Percentiles rank a stretch among this genome's conserved stretches.
Evolutionary conservation across 805 yeast genomes (phyloP).

Genomic region (Myxozyma melibiosi): DNA sequence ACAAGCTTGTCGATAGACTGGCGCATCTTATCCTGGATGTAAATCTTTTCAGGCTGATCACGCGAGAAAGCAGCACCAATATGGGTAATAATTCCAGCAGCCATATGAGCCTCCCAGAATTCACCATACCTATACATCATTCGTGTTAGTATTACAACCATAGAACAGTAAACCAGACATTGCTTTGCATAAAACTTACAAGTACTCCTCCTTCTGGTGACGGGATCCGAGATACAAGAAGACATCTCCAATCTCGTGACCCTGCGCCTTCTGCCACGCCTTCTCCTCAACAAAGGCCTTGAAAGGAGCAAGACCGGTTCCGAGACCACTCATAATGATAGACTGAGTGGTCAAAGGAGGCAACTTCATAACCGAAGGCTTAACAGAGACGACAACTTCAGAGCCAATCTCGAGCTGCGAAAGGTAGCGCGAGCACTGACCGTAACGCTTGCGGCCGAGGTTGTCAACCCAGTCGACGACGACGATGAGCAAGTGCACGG

Average conservation of each 20-base stretch:
- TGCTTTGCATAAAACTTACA: constrained; percentile 45
- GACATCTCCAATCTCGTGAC: constrained; percentile 83
- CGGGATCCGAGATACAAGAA: constrained; percentile 90
- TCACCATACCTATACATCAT: constrained; percentile 65
- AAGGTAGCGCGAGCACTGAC: constrained; percentile 91
- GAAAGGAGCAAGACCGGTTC: constrained; percentile 98
- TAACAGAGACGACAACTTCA: constrained; percentile 89
- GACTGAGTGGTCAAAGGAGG: constrained; percentile 88
- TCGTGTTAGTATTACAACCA: background rate
- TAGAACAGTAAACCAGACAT: background rate
- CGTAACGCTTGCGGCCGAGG: constrained; percentile 81
- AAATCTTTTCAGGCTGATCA: constrained; percentile 92
- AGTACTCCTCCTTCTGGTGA: constrained; percentile 91
- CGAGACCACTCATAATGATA: constrained; percentile 93
- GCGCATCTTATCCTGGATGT: constrained; percentile 91
- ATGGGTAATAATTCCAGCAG: constrained; percentile 88
- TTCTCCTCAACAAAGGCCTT: constrained; percentile 96
- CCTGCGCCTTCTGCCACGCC: constrained; percentile 88
- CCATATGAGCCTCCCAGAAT: constrained; percentile 93
- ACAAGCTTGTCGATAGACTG: constrained; percentile 72
- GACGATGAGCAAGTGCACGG: constrained; percentile 86
- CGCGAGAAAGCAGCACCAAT: constrained; percentile 98
- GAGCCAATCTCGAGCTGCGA: constrained; percentile 77
- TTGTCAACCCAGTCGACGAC: constrained; percentile 95
- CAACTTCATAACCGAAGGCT: constrained; percentile 95